These are phyloP conservation scores for Fomitopsis betulina DNA, from an alignment of 1,284 basidiomycete genomes.

Conservation along the genomic window DNA sequence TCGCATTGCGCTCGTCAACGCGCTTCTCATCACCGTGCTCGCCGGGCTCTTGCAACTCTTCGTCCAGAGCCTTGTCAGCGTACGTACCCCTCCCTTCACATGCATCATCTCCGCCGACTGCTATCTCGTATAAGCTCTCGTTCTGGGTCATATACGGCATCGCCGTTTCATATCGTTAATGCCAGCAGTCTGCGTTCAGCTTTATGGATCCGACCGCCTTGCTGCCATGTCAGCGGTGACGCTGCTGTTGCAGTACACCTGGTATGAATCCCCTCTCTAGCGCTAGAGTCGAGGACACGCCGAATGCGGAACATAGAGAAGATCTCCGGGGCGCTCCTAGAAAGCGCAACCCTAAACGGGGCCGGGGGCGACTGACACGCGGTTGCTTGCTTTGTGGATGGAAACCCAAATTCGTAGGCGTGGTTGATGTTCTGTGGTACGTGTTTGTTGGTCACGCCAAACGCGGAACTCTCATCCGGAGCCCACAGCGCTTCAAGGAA, in stretches of 20 bases:
- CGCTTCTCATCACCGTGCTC: conserved; percentile 16
- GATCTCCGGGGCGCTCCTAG: conserved; percentile 19
- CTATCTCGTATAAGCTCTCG: conserved; percentile 12
- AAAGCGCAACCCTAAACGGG: conserved; percentile 18
- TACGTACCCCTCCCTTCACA: conserved; percentile 9
- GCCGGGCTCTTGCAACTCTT: conserved; percentile 21
- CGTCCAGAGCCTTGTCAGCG: conserved; percentile 20
- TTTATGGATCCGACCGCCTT: conserved; percentile 19
- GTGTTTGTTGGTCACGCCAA: conserved; percentile 1
- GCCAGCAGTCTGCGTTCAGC: conserved; percentile 18
- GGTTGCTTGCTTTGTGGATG: conserved; percentile 19
- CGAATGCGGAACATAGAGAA: conserved; percentile 11
- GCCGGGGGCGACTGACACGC: conserved; percentile 19
- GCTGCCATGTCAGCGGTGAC: conserved; percentile 21
- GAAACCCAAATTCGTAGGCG: conserved; percentile 20
- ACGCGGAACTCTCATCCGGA: neutral
- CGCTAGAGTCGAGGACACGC: neutral
- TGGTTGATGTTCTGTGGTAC: conserved; percentile 21
- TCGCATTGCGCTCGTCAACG: conserved; percentile 21
- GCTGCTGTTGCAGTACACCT: conserved; percentile 21
- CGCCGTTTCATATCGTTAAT: conserved; percentile 22
- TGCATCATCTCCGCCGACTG: neutral
- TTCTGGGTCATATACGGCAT: conserved; percentile 23
- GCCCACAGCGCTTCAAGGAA: neutral
- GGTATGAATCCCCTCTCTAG: conserved; percentile 9